Evolutionary conservation across 805 yeast species (phyloP).

Genomic region (Ogataea pignaliae): DNA sequence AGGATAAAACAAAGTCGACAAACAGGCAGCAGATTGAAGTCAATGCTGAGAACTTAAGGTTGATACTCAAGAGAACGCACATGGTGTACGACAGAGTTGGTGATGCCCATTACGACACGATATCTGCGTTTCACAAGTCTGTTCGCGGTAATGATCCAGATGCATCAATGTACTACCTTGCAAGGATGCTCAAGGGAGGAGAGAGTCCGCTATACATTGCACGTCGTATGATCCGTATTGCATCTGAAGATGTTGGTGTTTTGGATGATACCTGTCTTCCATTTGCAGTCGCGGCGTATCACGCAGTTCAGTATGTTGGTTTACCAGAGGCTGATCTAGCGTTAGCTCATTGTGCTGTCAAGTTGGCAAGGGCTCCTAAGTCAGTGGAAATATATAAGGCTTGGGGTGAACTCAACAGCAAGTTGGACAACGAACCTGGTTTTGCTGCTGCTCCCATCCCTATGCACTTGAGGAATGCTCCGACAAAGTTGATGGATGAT

Average conservation of each 20-base stretch:
- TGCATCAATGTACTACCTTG: conserved; percentile 84
- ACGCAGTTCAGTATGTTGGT: conserved; percentile 85
- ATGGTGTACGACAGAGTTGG: conserved; percentile 80
- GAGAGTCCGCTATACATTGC: conserved; percentile 90
- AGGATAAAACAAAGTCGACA: conserved; percentile 10
- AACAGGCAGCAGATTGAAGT: conserved; percentile 33
- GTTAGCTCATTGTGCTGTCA: conserved; percentile 90
- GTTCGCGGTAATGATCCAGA: conserved; percentile 86
- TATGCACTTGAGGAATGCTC: conserved; percentile 87
- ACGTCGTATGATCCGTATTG: conserved; percentile 88
- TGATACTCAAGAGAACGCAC: conserved; percentile 44
- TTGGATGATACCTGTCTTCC: conserved; percentile 81
- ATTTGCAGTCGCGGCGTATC: conserved; percentile 79
- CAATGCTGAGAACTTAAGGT: conserved; percentile 34
- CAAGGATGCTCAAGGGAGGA: conserved; percentile 86
- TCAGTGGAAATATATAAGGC: conserved; percentile 85
- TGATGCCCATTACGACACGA: conserved; percentile 91
- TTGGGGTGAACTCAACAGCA: conserved; percentile 59
- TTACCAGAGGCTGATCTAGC: conserved; percentile 91
- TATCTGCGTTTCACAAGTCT: conserved; percentile 92
- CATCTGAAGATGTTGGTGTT: conserved; percentile 91
- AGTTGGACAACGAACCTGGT: conserved; percentile 53
- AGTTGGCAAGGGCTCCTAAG: conserved; percentile 79
- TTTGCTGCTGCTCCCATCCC: conserved; percentile 65
- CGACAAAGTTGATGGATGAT: conserved; percentile 85